Evolutionary conservation across 2,329 filamentous ascomycete species (phyloP).

Genomic region (Teratosphaeria gauchensis): DNA sequence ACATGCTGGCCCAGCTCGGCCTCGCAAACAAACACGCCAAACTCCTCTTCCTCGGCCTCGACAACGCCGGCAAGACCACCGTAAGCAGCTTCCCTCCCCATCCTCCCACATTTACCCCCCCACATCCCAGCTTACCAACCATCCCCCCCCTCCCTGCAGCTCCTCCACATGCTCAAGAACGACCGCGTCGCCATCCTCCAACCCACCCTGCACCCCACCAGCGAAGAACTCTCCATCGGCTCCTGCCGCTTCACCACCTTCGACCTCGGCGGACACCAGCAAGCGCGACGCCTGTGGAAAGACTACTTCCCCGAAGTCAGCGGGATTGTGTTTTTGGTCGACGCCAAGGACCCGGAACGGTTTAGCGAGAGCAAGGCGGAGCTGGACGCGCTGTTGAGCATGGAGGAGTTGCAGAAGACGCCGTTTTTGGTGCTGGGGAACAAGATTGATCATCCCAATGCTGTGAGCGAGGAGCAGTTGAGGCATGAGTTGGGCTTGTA

Average conservation of each 20-base stretch:
- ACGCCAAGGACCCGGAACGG: constrained; percentile 94
- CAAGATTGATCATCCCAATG: constrained; percentile 98
- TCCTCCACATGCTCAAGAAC: constrained; percentile 96
- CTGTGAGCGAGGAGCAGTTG: constrained; percentile 90
- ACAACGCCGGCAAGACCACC: constrained; percentile 92
- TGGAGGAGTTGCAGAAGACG: constrained; percentile 94
- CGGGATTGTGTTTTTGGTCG: constrained; percentile 94
- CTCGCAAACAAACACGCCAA: constrained; percentile 94
- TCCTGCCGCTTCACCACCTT: constrained; percentile 78
- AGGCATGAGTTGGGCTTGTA: constrained; percentile 86
- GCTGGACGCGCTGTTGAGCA: constrained; percentile 81
- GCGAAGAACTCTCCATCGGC: constrained; percentile 84
- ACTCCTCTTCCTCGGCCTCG: constrained; percentile 83
- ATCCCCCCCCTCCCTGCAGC: constrained; percentile 19
- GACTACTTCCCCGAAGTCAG: constrained; percentile 95
- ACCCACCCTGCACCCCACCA: constrained; percentile 85
- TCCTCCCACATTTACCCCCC: not conserved
- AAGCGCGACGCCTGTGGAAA: constrained; percentile 90
- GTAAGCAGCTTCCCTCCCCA: constrained; percentile 14
- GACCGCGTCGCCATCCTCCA: constrained; percentile 86
- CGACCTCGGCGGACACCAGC: constrained; percentile 86
- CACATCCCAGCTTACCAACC: not conserved
- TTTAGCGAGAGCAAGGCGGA: constrained; percentile 92
- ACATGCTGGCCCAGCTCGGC: constrained; percentile 76
- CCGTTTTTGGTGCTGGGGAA: constrained; percentile 95